Evolutionary conservation across 768 basidiomycete genomes (phyloP).

Genomic region (Strobilomyces dryophilus): DNA sequence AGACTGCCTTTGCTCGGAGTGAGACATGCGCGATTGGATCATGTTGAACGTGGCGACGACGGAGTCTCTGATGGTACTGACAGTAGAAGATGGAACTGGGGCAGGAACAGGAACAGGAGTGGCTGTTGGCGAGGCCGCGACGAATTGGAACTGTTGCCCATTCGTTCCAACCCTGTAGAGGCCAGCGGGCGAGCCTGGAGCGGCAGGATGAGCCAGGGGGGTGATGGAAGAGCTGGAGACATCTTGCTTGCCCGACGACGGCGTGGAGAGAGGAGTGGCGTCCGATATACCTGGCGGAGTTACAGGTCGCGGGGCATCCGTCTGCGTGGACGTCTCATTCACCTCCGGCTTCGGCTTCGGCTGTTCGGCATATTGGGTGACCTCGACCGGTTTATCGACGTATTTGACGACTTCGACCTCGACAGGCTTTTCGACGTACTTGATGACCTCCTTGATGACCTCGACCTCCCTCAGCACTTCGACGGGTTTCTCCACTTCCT

Average conservation of each 20-base stretch:
- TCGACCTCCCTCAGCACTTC: constrained; percentile 26
- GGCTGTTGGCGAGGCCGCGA: constrained; percentile 43
- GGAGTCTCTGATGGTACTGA: constrained; percentile 49
- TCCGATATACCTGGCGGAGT: constrained; percentile 31
- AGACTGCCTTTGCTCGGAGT: constrained; percentile 63
- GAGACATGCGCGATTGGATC: constrained; percentile 46
- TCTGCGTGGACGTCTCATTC: constrained; percentile 76
- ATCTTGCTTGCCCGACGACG: constrained; percentile 20
- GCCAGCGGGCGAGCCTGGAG: constrained; percentile 32
- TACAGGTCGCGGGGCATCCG: constrained; percentile 47
- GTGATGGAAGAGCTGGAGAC: constrained; percentile 30
- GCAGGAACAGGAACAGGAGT: constrained; percentile 12
- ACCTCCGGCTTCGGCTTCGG: constrained; percentile 63
- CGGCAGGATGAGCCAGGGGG: constrained; percentile 31
- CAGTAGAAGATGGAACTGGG: constrained; percentile 29
- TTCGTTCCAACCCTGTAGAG: constrained; percentile 54
- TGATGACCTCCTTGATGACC: constrained; percentile 33
- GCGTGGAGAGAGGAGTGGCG: constrained; percentile 23
- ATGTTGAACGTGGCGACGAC: constrained; percentile 40
- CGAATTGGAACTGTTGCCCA: constrained; percentile 61
- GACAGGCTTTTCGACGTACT: constrained; percentile 23
- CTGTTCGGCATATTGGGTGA: constrained; percentile 24
- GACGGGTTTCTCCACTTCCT: constrained; percentile 15
- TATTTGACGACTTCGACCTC: constrained; percentile 28
- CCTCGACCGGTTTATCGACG: constrained; percentile 33